phyloP scores from a whole-genome alignment of 768 basidiomycete genomes.

The Dioszegia aurantiaca region DNA sequence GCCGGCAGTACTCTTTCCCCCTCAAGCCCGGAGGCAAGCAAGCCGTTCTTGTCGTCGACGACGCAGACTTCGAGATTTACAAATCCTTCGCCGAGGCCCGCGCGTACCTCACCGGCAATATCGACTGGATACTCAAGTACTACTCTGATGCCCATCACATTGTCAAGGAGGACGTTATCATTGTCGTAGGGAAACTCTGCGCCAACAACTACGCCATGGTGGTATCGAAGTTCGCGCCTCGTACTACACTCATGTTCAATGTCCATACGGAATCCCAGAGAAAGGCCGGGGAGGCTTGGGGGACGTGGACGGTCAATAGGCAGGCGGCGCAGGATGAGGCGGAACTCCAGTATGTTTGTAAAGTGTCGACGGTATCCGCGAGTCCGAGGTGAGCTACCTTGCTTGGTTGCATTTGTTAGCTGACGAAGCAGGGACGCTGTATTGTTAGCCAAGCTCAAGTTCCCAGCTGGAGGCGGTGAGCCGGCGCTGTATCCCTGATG shows the following conservation, averaged over 20 bases:
- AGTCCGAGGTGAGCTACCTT: slow-evolving; percentile 23
- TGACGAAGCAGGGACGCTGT: slow-evolving; percentile 31
- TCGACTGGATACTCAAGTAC: slow-evolving; percentile 62
- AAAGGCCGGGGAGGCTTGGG: slow-evolving; percentile 66
- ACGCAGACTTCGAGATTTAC: slow-evolving; percentile 67
- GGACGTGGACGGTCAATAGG: slow-evolving; percentile 58
- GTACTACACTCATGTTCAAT: slow-evolving; percentile 57
- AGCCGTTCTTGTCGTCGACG: slow-evolving; percentile 68
- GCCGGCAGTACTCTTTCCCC: slow-evolving; percentile 61
- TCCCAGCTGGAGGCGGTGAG: slow-evolving; percentile 24
- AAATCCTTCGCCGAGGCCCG: slow-evolving; percentile 64
- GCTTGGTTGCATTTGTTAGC: neutral
- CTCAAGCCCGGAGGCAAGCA: slow-evolving; percentile 65
- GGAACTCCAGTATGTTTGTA: slow-evolving; percentile 26
- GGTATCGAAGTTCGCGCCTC: slow-evolving; percentile 56
- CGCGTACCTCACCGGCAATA: slow-evolving; percentile 71
- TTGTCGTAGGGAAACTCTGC: slow-evolving; percentile 64
- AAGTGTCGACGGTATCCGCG: slow-evolving; percentile 30
- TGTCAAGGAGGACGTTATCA: slow-evolving; percentile 62
- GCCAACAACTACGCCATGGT: slow-evolving; percentile 71
- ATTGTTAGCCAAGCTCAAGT: slow-evolving; percentile 34
- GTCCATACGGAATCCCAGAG: slow-evolving; percentile 57
- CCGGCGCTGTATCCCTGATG: slow-evolving; percentile 29
- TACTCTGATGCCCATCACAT: slow-evolving; percentile 57
- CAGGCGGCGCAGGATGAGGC: slow-evolving; percentile 17